phyloP scores from a whole-genome alignment of 78 protist species.

The Parvularia atlantis region DNA sequence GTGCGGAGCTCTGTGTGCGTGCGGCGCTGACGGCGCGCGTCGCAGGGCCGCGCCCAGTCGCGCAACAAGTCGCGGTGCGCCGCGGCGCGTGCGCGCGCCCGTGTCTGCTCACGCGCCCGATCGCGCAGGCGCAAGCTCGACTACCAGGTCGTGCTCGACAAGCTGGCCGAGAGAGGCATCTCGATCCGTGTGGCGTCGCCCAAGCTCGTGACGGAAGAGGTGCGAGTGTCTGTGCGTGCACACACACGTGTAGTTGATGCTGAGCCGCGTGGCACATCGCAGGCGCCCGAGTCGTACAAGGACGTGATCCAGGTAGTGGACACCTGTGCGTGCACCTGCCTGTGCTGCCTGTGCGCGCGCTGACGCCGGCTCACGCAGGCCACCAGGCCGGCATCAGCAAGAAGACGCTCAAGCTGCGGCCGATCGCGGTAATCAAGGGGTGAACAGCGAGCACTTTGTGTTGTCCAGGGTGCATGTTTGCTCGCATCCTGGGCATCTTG shows the following conservation, averaged over 20 bases:
- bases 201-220: constrained; percentile 78
- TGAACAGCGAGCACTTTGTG: no score
- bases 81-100: not conserved
- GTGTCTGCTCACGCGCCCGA: not conserved
- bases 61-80: constrained; percentile 52
- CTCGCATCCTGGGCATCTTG: no score
- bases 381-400: constrained; percentile 81
- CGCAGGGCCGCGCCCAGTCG: constrained; percentile 68
- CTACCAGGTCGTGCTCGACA: constrained; percentile 42
- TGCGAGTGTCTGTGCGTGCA: no score
- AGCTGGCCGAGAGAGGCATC: constrained; percentile 57
- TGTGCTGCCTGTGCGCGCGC: no score
- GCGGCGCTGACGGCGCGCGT: not conserved
- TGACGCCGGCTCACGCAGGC: no score
- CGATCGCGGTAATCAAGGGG: constrained; percentile 89
- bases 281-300: constrained; percentile 85
- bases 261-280: not conserved
- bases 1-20: not conserved
- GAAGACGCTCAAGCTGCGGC: constrained; percentile 69
- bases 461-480: no score
- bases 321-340: no score
- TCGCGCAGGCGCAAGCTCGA: no score
- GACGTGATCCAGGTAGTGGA: no score
- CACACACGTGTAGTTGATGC: no score
- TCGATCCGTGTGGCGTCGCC: constrained; percentile 79